Conservation (phyloP, 2,329 filamentous ascomycete genomes). For the Alternaria ethzedia region DNA sequence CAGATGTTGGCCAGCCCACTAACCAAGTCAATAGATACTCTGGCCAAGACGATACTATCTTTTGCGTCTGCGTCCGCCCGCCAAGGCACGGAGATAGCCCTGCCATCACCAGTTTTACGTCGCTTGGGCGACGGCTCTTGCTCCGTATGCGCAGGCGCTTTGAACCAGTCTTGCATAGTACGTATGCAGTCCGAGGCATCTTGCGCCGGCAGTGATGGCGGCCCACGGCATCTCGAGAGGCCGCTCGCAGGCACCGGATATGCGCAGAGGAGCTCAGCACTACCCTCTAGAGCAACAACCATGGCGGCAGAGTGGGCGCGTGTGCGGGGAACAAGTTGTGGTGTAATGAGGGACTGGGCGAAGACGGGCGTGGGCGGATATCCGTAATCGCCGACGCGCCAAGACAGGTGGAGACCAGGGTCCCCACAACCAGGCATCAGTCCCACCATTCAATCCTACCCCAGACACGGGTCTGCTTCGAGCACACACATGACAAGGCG, state of each 20-base stretch:
- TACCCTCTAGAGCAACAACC: slow-evolving; percentile 29
- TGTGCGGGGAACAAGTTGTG: neutral
- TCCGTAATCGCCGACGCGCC: slow-evolving; percentile 22
- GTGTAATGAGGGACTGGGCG: slow-evolving; percentile 2
- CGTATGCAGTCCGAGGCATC: slow-evolving; percentile 17
- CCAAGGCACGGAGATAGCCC: neutral
- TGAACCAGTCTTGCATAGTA: slow-evolving; percentile 25
- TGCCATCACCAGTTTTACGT: slow-evolving; percentile 29
- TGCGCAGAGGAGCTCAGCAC: slow-evolving; percentile 22
- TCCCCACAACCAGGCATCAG: slow-evolving; percentile 14
- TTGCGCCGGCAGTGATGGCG: slow-evolving; percentile 7
- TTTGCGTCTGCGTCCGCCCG: slow-evolving; percentile 14
- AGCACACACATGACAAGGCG: neutral
- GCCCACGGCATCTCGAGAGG: neutral
- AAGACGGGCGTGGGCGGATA: slow-evolving; percentile 13
- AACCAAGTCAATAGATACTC: slow-evolving; percentile 35
- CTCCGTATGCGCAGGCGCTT: slow-evolving; percentile 1
- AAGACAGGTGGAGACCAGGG: slow-evolving; percentile 20
- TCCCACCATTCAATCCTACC: neutral
- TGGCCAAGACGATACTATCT: slow-evolving; percentile 39
- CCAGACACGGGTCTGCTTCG: neutral
- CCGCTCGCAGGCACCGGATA: neutral
- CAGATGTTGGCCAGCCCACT: slow-evolving; percentile 5
- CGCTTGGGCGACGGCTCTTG: slow-evolving; percentile 35
- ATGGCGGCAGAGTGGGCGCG: neutral